These are phyloP conservation scores for Ogataea corticis DNA, from an alignment of 805 yeast genomes.

Conservation along the genomic window DNA sequence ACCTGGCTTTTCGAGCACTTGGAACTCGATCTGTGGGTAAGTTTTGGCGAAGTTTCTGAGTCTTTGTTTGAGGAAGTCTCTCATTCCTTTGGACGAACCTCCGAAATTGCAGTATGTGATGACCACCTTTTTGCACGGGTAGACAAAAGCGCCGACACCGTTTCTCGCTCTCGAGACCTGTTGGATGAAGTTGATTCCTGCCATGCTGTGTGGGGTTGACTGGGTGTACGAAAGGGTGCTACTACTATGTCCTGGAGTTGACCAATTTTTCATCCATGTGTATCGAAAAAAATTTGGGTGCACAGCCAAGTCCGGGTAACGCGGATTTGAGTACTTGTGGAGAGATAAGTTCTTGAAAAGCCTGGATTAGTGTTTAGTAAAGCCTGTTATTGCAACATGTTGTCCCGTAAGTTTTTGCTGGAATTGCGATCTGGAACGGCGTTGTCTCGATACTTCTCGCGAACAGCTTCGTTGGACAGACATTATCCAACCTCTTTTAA, in stretches of 20 bases:
- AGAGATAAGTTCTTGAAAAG: no score
- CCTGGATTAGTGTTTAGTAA: no score
- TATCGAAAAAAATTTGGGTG: no score
- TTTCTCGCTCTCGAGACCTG: slow-evolving; percentile 65
- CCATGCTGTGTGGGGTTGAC: slow-evolving; percentile 31
- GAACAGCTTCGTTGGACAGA: background rate
- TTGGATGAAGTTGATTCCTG: slow-evolving; percentile 55
- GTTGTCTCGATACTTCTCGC: background rate
- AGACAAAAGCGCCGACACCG: slow-evolving; percentile 72
- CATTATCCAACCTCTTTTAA: slow-evolving; percentile 28
- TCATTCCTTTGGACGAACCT: slow-evolving; percentile 85
- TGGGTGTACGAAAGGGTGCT: no score
- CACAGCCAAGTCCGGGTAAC: no score
- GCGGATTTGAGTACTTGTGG: no score
- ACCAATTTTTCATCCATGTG: no score
- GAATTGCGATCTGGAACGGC: no score
- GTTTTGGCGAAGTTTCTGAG: slow-evolving; percentile 55
- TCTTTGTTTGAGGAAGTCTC: slow-evolving; percentile 58
- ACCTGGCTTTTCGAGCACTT: slow-evolving; percentile 68
- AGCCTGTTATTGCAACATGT: no score
- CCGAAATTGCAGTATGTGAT: slow-evolving; percentile 94
- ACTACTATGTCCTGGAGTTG: no score
- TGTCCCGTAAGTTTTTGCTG: no score
- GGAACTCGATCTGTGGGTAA: slow-evolving; percentile 71
- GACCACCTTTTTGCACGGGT: slow-evolving; percentile 73